Conservation (phyloP, 306 rosid genomes). For the Vicia faba region DNA sequence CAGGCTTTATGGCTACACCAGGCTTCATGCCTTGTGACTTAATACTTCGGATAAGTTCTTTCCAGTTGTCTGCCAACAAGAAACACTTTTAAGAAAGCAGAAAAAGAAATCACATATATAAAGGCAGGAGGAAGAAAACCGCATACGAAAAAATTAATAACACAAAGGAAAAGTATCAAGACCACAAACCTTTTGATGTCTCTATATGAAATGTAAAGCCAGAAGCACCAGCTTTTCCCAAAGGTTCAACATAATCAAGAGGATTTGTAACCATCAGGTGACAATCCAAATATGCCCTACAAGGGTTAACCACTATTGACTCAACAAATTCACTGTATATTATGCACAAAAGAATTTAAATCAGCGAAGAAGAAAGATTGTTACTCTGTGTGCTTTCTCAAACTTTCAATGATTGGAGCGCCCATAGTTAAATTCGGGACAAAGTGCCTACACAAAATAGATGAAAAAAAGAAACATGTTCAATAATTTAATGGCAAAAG, state of each 20-base stretch:
- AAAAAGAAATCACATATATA: slow-evolving; percentile 21
- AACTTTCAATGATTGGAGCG: slow-evolving; percentile 88
- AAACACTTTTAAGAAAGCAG: slow-evolving; percentile 25
- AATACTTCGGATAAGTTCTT: slow-evolving; percentile 64
- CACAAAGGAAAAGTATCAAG: slow-evolving; percentile 10
- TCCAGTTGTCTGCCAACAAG: slow-evolving; percentile 74
- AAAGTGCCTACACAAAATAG: slow-evolving; percentile 65
- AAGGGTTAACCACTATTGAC: slow-evolving; percentile 8
- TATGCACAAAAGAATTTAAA: not conserved
- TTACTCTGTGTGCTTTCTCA: slow-evolving; percentile 94
- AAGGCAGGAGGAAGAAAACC: not conserved
- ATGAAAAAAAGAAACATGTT: slow-evolving; percentile 29
- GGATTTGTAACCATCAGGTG: slow-evolving; percentile 98
- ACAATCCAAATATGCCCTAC: slow-evolving; percentile 93
- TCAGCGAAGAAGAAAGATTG: slow-evolving; percentile 26
- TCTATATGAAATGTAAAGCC: slow-evolving; percentile 95
- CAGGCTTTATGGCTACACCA: slow-evolving; percentile 83
- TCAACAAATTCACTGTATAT: slow-evolving; percentile 24
- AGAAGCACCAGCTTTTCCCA: slow-evolving; percentile 92
- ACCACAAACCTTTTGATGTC: slow-evolving; percentile 75
- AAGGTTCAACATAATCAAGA: slow-evolving; percentile 81
- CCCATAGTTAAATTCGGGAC: slow-evolving; percentile 95
- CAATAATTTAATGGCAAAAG: not conserved
- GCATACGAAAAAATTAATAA: slow-evolving; percentile 5
- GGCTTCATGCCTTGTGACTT: slow-evolving; percentile 79